These are phyloP conservation scores for Penicillium sp. DNA, from an alignment of 2,329 filamentous ascomycete genomes.

Conservation along the genomic window DNA sequence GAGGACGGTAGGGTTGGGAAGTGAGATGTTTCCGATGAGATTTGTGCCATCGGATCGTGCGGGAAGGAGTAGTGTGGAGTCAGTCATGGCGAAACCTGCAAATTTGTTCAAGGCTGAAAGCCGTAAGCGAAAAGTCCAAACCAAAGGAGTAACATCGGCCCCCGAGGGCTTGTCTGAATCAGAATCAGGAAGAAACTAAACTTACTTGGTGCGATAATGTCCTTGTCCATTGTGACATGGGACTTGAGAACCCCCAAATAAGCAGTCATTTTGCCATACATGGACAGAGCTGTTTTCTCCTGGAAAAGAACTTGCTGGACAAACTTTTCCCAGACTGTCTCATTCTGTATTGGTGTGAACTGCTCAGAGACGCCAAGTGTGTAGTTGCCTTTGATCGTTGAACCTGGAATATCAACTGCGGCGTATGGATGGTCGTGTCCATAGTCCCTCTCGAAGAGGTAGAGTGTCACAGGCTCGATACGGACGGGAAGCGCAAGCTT, in stretches of 20 bases:
- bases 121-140: not conserved
- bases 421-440: constrained; percentile 21
- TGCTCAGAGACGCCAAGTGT: constrained; percentile 16
- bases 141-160: not conserved
- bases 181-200: not conserved
- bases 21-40: constrained; percentile 23
- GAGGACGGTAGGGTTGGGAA: constrained; percentile 26
- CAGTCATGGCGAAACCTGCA: constrained; percentile 20
- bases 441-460: constrained; percentile 18
- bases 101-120: constrained; percentile 22
- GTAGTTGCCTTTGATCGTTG: constrained; percentile 27
- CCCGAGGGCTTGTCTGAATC: not conserved
- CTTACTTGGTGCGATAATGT: constrained; percentile 20
- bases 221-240: constrained; percentile 22
- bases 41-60: constrained; percentile 24
- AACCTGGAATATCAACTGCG: constrained; percentile 20
- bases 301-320: constrained; percentile 19
- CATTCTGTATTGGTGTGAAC: constrained; percentile 17
- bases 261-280: constrained; percentile 18
- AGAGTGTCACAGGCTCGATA: constrained; percentile 21
- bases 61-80: constrained; percentile 24
- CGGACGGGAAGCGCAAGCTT: constrained; percentile 21
- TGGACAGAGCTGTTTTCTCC: constrained; percentile 17
- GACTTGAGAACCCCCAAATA: constrained; percentile 26
- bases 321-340: constrained; percentile 20